Base-by-base conservation (phyloP, 2,329 filamentous ascomycete species). In the Cladosporium sp. region DNA sequence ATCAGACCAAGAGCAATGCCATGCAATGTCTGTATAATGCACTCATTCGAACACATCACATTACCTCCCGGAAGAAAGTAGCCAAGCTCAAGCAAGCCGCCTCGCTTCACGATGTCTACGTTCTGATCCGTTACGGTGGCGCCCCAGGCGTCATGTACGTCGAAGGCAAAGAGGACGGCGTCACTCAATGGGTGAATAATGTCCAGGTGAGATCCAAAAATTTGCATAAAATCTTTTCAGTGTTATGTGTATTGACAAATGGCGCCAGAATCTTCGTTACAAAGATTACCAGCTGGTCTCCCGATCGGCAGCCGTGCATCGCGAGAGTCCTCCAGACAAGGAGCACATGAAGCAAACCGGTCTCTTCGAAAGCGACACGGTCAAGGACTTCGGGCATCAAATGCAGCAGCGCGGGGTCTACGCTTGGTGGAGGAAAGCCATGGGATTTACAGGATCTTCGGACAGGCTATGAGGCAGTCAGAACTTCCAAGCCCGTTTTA, bases 71-170 rank as follows among this genome's bases (percentile, higher is more conserved):
- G 58, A 89, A 89, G 66, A 91, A 91, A 64, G 77, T 85, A 42
- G 71, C 75, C 22, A 75, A 75, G 52, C 75, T 91, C 18, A 80
- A 76, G 46, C 85, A 86, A 66, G 82, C 83, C 2, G 82, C 84
- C 6, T 75, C 79, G 32, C 74, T 78, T 43, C 73, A 80, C 58
- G 72, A 82, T 52, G 78, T 84, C 46, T 84, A 80, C 58, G 80
- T 85, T 1, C 71, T 90, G 3, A 72, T 89, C 1, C 79, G 86
- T 22, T 83, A 78, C 56, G 85, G 86, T 9, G 81, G 83, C 2
- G 79, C 78, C 19, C 87, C 87, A 0, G 87, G 87, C 1, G 83
- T 91, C 59, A 90, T 91, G 86, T 88, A 89, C 63, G 86, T 84
- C 46, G 84, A 88, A 64, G 80, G 82, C 1, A 71, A 76, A n/a